Conservation (phyloP, 23 red algal species). For the Gracilaria gracilis region DNA sequence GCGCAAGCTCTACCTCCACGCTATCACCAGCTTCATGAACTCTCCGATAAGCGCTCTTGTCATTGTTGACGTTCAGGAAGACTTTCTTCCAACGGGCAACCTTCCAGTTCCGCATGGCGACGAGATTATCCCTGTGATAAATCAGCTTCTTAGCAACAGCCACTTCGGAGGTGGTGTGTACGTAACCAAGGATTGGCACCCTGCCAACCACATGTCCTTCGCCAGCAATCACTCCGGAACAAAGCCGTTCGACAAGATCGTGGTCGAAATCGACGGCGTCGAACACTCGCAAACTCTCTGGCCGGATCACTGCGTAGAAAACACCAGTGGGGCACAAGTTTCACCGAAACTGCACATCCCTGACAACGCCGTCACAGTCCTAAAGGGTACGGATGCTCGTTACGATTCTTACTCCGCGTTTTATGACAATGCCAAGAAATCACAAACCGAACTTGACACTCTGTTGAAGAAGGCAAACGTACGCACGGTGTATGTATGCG, state of each 20-base stretch:
- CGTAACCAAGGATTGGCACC: constrained; percentile 85
- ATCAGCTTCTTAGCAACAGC: constrained; percentile 5
- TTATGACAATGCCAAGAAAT: constrained; percentile 43
- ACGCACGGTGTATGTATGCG: constrained; percentile 58
- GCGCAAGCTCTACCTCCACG: not conserved
- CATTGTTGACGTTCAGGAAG: constrained; percentile 88
- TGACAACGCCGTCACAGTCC: constrained; percentile 27
- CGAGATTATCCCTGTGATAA: constrained; percentile 62
- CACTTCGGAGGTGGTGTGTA: constrained; percentile 57
- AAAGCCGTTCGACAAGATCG: constrained; percentile 14
- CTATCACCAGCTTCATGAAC: not conserved
- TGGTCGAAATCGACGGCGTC: constrained; percentile 5
- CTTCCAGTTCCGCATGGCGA: constrained; percentile 67
- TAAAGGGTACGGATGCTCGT: constrained; percentile 59
- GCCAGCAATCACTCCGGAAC: constrained; percentile 44
- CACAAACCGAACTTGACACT: constrained; percentile 39
- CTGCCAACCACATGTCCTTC: constrained; percentile 72
- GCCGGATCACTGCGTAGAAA: constrained; percentile 86
- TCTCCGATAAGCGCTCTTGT: constrained; percentile 52
- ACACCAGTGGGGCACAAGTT: constrained; percentile 55
- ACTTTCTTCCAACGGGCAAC: constrained; percentile 72
- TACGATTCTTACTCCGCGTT: constrained; percentile 87
- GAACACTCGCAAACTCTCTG: constrained; percentile 66
- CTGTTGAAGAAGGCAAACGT: constrained; percentile 36
- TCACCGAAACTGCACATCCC: constrained; percentile 11